These are phyloP conservation scores for Hanseniaspora valbyensis DNA, from an alignment of 805 yeast genomes.

Conservation along the genomic window DNA sequence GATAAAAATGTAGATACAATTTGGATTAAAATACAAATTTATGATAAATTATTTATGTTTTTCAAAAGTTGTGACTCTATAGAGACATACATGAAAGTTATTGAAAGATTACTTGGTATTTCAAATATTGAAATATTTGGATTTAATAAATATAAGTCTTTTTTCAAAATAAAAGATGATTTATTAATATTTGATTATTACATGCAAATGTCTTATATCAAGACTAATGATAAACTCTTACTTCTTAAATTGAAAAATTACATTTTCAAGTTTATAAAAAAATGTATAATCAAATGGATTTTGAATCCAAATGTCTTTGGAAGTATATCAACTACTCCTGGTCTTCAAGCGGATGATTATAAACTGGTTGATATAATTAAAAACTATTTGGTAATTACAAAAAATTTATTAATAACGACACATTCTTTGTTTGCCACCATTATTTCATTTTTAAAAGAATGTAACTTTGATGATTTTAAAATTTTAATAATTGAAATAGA, in stretches of 20 bases:
- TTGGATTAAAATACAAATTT: conserved; percentile 2
- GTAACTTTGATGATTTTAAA: conserved; percentile 3
- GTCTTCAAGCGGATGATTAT: neutral
- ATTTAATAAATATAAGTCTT: neutral
- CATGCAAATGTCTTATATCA: neutral
- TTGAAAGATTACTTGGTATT: neutral
- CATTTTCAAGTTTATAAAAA: neutral
- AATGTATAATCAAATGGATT: neutral
- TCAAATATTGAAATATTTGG: neutral
- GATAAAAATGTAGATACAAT: neutral
- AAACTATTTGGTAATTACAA: neutral
- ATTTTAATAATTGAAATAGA: neutral
- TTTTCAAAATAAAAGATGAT: conserved; percentile 1
- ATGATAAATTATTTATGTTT: conserved; percentile 8
- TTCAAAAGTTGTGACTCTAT: conserved; percentile 13
- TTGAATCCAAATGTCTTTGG: neutral
- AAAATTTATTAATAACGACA: neutral
- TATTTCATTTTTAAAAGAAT: conserved; percentile 4
- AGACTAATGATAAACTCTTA: neutral
- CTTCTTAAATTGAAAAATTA: neutral
- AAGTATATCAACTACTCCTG: neutral
- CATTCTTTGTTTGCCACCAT: neutral
- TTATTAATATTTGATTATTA: neutral
- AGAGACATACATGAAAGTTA: conserved; percentile 2
- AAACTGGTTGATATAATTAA: neutral